Conservation (phyloP, 768 basidiomycete species). For the Chalciporus pseudorubinellus region DNA sequence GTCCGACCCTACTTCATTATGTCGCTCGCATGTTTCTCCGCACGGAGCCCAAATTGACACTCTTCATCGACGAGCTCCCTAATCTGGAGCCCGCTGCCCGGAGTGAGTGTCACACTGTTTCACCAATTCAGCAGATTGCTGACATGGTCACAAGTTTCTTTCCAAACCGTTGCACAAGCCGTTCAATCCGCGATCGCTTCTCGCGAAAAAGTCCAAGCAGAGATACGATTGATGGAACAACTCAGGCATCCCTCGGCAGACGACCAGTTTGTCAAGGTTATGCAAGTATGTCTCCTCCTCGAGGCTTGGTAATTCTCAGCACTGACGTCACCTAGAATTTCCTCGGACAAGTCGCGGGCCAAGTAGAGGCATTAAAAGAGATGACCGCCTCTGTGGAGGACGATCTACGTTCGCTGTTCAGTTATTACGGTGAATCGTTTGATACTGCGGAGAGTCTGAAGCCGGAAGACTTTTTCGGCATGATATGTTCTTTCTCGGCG, state of each 20-base stretch:
- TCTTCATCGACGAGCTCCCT: constrained; percentile 79
- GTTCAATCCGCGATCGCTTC: constrained; percentile 59
- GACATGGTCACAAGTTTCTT: constrained; percentile 56
- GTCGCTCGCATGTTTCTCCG: constrained; percentile 72
- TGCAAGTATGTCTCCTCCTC: constrained; percentile 50
- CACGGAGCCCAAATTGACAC: constrained; percentile 59
- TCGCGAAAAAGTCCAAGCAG: constrained; percentile 52
- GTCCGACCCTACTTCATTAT: constrained; percentile 90
- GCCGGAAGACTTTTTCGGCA: constrained; percentile 80
- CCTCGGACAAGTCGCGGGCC: constrained; percentile 39
- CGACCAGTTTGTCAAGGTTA: constrained; percentile 66
- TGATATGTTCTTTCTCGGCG: constrained; percentile 71
- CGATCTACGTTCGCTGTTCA: constrained; percentile 59
- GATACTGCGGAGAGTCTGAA: constrained; percentile 62
- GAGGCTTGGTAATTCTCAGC: background rate
- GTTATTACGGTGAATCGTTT: constrained; percentile 77
- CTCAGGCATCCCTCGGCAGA: constrained; percentile 31
- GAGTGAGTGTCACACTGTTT: constrained; percentile 38
- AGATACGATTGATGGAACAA: constrained; percentile 47
- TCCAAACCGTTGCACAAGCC: constrained; percentile 58
- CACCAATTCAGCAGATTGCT: background rate
- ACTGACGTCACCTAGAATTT: constrained; percentile 25
- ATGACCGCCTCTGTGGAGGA: constrained; percentile 55
- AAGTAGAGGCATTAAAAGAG: constrained; percentile 63
- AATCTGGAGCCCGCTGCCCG: constrained; percentile 81